Conservation (phyloP, 2,329 filamentous ascomycete genomes). For the Verticillium tricorpus region DNA sequence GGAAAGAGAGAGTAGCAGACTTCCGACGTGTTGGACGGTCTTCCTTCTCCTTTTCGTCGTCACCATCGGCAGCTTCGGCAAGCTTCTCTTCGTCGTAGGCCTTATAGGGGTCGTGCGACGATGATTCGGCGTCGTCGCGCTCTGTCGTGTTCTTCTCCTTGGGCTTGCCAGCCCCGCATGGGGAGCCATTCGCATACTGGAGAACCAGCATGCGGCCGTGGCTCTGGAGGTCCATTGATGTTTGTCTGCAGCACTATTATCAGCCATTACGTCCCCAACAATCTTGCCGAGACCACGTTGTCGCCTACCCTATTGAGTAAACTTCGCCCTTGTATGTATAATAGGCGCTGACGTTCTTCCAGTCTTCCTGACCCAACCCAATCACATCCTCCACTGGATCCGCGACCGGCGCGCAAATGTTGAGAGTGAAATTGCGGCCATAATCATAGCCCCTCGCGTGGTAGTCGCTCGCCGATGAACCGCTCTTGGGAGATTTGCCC, state of each 20-base stretch:
- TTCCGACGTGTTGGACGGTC: slow-evolving; percentile 49
- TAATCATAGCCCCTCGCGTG: slow-evolving; percentile 72
- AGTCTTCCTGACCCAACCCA: slow-evolving; percentile 57
- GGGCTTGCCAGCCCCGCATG: slow-evolving; percentile 52
- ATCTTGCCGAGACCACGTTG: background rate
- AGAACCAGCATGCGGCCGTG: slow-evolving; percentile 72
- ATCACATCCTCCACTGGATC: slow-evolving; percentile 58
- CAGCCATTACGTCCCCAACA: background rate
- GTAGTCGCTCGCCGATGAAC: slow-evolving; percentile 43
- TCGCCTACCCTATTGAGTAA: slow-evolving; percentile 71
- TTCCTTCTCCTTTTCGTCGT: slow-evolving; percentile 26
- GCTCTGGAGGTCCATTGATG: slow-evolving; percentile 48
- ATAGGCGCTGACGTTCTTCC: slow-evolving; percentile 75
- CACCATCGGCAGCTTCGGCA: slow-evolving; percentile 16
- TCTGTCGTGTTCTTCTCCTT: slow-evolving; percentile 2
- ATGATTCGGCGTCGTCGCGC: background rate
- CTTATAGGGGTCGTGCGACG: slow-evolving; percentile 18
- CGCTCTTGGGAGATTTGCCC: slow-evolving; percentile 38
- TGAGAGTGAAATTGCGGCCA: slow-evolving; percentile 75
- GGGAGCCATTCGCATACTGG: slow-evolving; percentile 73
- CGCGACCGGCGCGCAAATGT: slow-evolving; percentile 75
- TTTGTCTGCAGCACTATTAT: slow-evolving; percentile 33
- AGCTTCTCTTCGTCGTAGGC: slow-evolving; percentile 30
- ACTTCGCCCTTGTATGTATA: slow-evolving; percentile 62
- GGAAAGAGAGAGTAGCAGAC: slow-evolving; percentile 85